A percentile compares a stretch with the other conserved stretches of the same genome.
Evolutionary conservation across 176 grass and related monocot genomes (phyloP).

Genomic region (Ensete glaucum): DNA sequence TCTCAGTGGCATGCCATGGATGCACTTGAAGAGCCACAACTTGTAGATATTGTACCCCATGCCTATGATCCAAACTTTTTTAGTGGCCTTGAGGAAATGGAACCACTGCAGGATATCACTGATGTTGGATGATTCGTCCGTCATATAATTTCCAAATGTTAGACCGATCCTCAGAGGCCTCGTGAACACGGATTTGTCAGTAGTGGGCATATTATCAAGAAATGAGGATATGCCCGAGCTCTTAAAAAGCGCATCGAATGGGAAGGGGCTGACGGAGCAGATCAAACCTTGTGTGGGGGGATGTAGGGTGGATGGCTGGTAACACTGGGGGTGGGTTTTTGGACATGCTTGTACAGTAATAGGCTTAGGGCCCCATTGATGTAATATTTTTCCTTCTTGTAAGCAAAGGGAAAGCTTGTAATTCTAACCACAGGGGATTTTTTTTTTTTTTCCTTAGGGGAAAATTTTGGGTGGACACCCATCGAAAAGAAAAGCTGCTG

Average conservation of each 20-base stretch:
- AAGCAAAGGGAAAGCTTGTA: neutral
- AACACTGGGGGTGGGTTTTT: neutral
- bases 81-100: slow-evolving; percentile 52
- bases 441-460: neutral
- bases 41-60: slow-evolving; percentile 26
- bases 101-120: slow-evolving; percentile 64
- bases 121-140: slow-evolving; percentile 55
- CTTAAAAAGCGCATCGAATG: neutral
- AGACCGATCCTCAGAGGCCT: neutral
- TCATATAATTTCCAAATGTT: neutral
- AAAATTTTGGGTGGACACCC: slow-evolving; percentile 21
- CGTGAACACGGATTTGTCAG: neutral
- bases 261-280: neutral
- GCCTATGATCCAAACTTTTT: slow-evolving; percentile 46
- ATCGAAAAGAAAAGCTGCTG: neutral
- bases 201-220: neutral
- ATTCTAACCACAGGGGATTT: slow-evolving; percentile 4
- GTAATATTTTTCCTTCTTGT: slow-evolving; percentile 9
- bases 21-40: slow-evolving; percentile 22
- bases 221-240: neutral
- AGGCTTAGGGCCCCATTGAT: slow-evolving; percentile 6
- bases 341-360: neutral
- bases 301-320: neutral
- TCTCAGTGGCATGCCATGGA: slow-evolving; percentile 11
- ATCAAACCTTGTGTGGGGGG: neutral